Evolutionary conservation across 2,329 filamentous ascomycete species (phyloP).

Genomic region (Colletotrichum karsti): DNA sequence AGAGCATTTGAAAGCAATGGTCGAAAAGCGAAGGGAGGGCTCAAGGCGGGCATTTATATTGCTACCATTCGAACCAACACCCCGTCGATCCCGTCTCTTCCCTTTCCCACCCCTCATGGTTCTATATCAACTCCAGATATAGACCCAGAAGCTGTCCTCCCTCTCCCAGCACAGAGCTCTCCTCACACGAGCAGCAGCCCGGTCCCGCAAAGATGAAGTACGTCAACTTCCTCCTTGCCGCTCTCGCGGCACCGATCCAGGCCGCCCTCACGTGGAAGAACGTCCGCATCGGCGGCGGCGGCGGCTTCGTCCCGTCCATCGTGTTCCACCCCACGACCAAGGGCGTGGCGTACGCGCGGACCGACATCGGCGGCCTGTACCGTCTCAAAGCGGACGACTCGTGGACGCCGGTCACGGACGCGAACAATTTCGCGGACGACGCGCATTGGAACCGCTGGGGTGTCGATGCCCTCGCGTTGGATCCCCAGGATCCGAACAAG

Average conservation of each 20-base stretch:
- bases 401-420: slow-evolving; percentile 62
- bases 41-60: neutral
- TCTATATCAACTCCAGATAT: neutral
- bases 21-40: neutral
- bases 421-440: slow-evolving; percentile 44
- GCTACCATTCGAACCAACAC: neutral
- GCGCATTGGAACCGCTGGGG: slow-evolving; percentile 64
- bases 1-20: neutral
- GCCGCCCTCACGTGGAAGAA: slow-evolving; percentile 57
- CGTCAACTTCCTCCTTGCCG: slow-evolving; percentile 16
- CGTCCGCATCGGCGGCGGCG: slow-evolving; percentile 63
- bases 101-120: neutral
- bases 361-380: slow-evolving; percentile 67
- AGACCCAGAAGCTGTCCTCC: neutral
- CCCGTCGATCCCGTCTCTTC: neutral
- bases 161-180: neutral
- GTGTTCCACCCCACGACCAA: slow-evolving; percentile 61
- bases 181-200: neutral
- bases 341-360: slow-evolving; percentile 63
- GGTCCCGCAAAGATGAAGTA: slow-evolving; percentile 20
- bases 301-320: slow-evolving; percentile 64
- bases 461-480: slow-evolving; percentile 63
- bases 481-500: slow-evolving; percentile 59
- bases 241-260: slow-evolving; percentile 33
- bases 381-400: slow-evolving; percentile 63